Evolutionary conservation across 768 basidiomycete species (phyloP), one percentile per base, ranked within the genome.

Genomic region (Lactarius vividus): DNA sequence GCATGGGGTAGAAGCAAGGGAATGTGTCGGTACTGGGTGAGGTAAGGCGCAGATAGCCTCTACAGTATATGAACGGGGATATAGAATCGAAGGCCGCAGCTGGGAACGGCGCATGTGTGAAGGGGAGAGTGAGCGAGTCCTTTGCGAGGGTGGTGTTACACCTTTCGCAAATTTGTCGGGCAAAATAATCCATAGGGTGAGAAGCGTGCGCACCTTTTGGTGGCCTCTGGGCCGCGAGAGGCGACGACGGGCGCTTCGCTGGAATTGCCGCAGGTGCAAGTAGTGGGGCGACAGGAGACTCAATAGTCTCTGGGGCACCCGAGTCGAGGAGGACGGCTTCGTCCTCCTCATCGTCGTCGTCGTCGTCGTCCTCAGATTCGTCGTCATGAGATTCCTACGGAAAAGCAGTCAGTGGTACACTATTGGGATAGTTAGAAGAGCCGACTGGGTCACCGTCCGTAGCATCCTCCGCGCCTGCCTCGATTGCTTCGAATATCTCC

Each of bases 31-130:
- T 4, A 85, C 86, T 4, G 94, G 94, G 69, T 96, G 91, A 1
- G 96, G 92, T 63, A 98, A 85, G 23, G 94, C 94, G 68, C 91
- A 93, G 66, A 96, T 86, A 20, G 95, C 94, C 77, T 96, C 95
- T 6, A 97, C 88, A 8, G 89, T 88, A 74, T 88, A 93, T 0
- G 91, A 83, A 35, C 86, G 82, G n/a, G 85, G 85, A 18, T 73
- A 71, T 15, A 44, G 70, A 65, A 72, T 73, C 70, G 53, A 72
- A 65, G 71, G 74, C 64, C 68, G 77, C 71, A 89, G 69, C 10
- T 73, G 73, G 39, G 77, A 79, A 71, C 80, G 85, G 35, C 88
- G 86, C 31, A 80, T 69, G 54, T 79, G 79, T 15, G 86, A 84
- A 9, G 83, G 87, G 37, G 68, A 69, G 11, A 59, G 55, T 2